phyloP scores from a whole-genome alignment of 768 basidiomycete genomes.

The Suillus subluteus region DNA sequence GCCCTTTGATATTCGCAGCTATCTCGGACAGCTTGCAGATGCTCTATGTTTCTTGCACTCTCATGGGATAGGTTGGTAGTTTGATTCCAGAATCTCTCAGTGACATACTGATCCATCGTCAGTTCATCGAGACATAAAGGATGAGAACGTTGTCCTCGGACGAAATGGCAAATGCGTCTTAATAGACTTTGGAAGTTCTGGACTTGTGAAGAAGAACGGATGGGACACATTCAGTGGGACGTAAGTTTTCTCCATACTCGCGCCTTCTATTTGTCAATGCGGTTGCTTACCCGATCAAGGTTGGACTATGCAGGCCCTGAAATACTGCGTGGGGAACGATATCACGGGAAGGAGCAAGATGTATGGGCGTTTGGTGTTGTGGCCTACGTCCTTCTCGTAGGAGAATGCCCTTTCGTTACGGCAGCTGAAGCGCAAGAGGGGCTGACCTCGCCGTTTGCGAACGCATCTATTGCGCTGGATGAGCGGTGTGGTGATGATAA shows the following conservation, averaged over 20 bases:
- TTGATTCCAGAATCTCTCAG: slow-evolving; percentile 1
- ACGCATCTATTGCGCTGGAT: slow-evolving; percentile 75
- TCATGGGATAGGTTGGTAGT: slow-evolving; percentile 80
- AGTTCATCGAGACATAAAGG: slow-evolving; percentile 98
- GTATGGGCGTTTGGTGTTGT: slow-evolving; percentile 99
- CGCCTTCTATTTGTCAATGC: slow-evolving; percentile 10
- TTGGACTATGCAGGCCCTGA: slow-evolving; percentile 96
- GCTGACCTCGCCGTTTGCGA: slow-evolving; percentile 73
- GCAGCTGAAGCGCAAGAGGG: slow-evolving; percentile 91
- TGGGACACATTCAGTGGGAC: slow-evolving; percentile 95
- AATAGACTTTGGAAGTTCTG: slow-evolving; percentile 97
- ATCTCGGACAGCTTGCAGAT: slow-evolving; percentile 93
- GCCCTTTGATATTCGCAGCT: slow-evolving; percentile 70
- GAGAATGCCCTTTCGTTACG: slow-evolving; percentile 91
- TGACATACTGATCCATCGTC: slow-evolving; percentile 13
- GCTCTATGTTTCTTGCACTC: slow-evolving; percentile 87
- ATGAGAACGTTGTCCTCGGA: slow-evolving; percentile 92
- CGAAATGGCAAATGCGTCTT: slow-evolving; percentile 82
- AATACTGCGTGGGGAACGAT: slow-evolving; percentile 92
- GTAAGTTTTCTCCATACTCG: slow-evolving; percentile 50
- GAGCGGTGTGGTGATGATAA: slow-evolving; percentile 79
- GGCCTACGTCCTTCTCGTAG: slow-evolving; percentile 89
- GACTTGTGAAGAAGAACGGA: slow-evolving; percentile 77
- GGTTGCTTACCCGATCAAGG: slow-evolving; percentile 40
- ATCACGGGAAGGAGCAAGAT: slow-evolving; percentile 96